Evolutionary conservation across 1,139 yeast species (phyloP), one percentile per base, ranked within the genome.

Genomic region (Scheffersomyces segobiensis): DNA sequence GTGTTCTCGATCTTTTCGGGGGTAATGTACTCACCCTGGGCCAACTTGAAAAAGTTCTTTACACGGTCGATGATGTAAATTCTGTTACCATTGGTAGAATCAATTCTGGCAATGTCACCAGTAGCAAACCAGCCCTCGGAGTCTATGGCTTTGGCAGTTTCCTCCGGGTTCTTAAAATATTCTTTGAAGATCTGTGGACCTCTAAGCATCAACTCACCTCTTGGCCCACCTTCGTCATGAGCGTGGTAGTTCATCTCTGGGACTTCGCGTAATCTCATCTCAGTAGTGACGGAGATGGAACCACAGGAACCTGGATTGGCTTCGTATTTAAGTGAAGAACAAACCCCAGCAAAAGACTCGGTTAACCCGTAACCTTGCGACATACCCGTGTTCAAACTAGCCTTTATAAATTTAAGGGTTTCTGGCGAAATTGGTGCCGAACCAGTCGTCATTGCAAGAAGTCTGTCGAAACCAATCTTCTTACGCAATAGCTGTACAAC

Each of bases 21-120:
- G 2, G 93, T 88, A 57, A 89, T 85, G 71, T 89, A 89, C 71
- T 89, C 96, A 60, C 96, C 96, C 72, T 89, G 96, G 1, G 93
- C 84, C 65, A 89, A 79, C 72, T 89, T 89, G 81, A 89, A 89
- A 75, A 89, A 89, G 72, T 89, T 89, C 77, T 89, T 89, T 53
- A 89, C 93, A 61, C 96, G 81, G 69, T 89, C 96, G 65, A 89
- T 81, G 57, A 89, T 87, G 62, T 67, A 76, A 22, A 89, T 69
- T 59, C 90, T 80, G 6, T 74, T 74, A 8, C 65, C 63, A 49
- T 77, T 75, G 10, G 67, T 66, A 56, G 81, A 85, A 46, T 71
- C 70, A 60, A 89, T 74, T 61, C 72, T 74, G 14, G 89, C 93
- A 63, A 89, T 84, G 72, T 89, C 96, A 55, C 96, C 96, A 19